Evolutionary conservation across 805 yeast species (phyloP).

Genomic region (Saccharomycopsis sp.): DNA sequence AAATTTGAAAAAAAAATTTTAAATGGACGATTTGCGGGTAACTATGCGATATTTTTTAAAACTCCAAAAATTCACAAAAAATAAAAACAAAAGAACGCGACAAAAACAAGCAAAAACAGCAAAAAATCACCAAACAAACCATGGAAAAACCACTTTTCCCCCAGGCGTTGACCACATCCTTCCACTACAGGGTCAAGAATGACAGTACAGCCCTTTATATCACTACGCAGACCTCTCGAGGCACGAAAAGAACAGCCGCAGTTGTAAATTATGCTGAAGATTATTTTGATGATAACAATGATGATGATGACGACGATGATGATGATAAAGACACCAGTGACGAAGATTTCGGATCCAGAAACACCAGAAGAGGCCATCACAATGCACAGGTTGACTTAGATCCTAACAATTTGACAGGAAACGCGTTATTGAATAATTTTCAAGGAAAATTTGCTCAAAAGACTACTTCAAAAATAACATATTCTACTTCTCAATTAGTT

Average conservation of each 20-base stretch:
- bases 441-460: constrained; percentile 32
- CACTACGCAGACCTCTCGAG: constrained; percentile 66
- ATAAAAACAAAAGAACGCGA: not conserved
- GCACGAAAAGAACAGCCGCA: constrained; percentile 61
- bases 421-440: constrained; percentile 23
- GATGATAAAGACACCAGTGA: constrained; percentile 3
- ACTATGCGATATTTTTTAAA: not conserved
- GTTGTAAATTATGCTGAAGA: constrained; percentile 80
- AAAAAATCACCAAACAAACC: not conserved
- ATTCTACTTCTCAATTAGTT: no score
- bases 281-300: constrained; percentile 39
- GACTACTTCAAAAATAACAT: constrained; percentile 22
- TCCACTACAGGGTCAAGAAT: constrained; percentile 60
- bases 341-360: not conserved
- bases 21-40: not conserved
- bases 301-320: constrained; percentile 18
- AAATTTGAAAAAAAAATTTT: no score
- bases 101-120: not conserved
- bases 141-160: constrained; percentile 34
- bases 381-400: constrained; percentile 6
- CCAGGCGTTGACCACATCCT: constrained; percentile 73
- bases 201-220: constrained; percentile 64
- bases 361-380: not conserved
- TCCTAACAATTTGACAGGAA: constrained; percentile 20
- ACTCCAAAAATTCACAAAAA: not conserved